phyloP scores from a whole-genome alignment of 2,329 filamentous ascomycete species.

The Xylariaceae sp. region DNA sequence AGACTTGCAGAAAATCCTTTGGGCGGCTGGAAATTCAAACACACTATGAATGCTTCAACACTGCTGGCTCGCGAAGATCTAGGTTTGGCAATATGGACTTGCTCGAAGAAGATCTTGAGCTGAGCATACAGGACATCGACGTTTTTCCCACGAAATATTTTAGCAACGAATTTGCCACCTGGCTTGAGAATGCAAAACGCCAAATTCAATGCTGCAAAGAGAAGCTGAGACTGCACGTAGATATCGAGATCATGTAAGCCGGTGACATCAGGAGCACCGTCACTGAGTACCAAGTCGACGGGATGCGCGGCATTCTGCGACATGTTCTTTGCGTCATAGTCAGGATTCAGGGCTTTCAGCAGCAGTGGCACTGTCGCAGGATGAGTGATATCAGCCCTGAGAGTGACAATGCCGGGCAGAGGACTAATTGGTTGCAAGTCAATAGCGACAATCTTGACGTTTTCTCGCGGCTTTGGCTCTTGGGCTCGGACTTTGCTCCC shows the following conservation, averaged over 20 bases:
- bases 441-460: constrained; percentile 92
- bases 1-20: constrained; percentile 70
- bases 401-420: constrained; percentile 83
- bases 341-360: constrained; percentile 75
- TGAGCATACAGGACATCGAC: constrained; percentile 96
- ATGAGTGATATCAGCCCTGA: constrained; percentile 95
- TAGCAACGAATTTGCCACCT: constrained; percentile 94
- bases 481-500: constrained; percentile 20
- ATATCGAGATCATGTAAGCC: constrained; percentile 96
- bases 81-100: constrained; percentile 88
- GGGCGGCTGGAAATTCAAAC: constrained; percentile 81
- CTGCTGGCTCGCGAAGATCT: constrained; percentile 92
- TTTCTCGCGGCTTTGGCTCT: constrained; percentile 48
- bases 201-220: constrained; percentile 90
- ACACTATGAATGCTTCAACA: constrained; percentile 95
- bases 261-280: constrained; percentile 94
- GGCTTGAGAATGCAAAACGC: constrained; percentile 88
- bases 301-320: constrained; percentile 62
- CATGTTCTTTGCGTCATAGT: constrained; percentile 48
- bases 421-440: constrained; percentile 95
- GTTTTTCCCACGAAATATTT: constrained; percentile 92
- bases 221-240: constrained; percentile 92
- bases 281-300: constrained; percentile 90
- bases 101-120: constrained; percentile 82
- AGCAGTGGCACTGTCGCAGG: constrained; percentile 90